phyloP scores from a whole-genome alignment of 495 filamentous ascomycete species.

The Aspergillus kassunensis region DNA sequence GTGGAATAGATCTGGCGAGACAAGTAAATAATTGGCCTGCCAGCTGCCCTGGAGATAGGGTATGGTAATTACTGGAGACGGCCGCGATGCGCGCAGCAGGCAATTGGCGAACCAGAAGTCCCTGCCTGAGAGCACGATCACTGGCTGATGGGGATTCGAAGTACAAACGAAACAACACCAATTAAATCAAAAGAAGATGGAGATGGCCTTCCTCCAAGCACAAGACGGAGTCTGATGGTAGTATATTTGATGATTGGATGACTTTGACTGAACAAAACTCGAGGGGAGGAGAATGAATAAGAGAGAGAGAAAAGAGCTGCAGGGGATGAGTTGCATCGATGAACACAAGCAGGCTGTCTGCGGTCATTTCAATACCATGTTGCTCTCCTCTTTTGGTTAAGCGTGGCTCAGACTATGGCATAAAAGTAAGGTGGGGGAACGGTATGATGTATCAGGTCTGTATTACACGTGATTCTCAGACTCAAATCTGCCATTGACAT shows the following conservation, averaged over 20 bases:
- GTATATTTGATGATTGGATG: slow-evolving; percentile 10
- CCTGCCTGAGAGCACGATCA: slow-evolving; percentile 26
- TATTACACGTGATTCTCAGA: slow-evolving; percentile 19
- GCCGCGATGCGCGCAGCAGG: slow-evolving; percentile 31
- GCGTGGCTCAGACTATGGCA: neutral
- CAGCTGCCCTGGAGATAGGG: slow-evolving; percentile 12
- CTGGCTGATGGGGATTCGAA: slow-evolving; percentile 18
- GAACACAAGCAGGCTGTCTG: slow-evolving; percentile 13
- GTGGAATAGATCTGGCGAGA: slow-evolving; percentile 20
- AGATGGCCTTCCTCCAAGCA: slow-evolving; percentile 11
- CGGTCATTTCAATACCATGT: slow-evolving; percentile 1
- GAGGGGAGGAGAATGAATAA: slow-evolving; percentile 8
- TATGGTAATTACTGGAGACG: slow-evolving; percentile 21
- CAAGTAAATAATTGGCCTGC: slow-evolving; percentile 21
- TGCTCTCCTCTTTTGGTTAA: neutral
- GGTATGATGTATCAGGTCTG: slow-evolving; percentile 12
- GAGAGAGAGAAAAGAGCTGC: slow-evolving; percentile 5
- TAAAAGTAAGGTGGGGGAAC: neutral
- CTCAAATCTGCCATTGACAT: neutral
- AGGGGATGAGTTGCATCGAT: slow-evolving; percentile 2
- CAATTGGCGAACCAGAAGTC: slow-evolving; percentile 47
- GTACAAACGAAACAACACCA: slow-evolving; percentile 16
- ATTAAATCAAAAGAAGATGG: slow-evolving; percentile 7
- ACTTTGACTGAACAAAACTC: slow-evolving; percentile 10
- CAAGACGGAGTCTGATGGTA: slow-evolving; percentile 2